Percentiles rank a stretch among this genome's conserved stretches.
Conservation (phyloP, 768 basidiomycete genomes). For the Peribolospora kevripleyi region DNA sequence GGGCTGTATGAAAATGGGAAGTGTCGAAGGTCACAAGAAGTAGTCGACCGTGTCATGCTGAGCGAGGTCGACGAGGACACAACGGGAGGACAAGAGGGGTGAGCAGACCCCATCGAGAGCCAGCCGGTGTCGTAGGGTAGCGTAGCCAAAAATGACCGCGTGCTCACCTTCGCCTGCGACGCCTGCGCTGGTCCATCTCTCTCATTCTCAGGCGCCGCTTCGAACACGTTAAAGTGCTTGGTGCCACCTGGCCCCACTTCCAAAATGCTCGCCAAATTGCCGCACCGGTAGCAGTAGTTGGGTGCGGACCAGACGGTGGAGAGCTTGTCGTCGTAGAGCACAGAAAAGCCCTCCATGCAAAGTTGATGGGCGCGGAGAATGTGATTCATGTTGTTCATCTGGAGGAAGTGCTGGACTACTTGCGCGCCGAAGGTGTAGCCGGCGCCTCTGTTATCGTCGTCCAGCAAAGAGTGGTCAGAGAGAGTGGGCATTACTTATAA, state of each 20-base stretch:
- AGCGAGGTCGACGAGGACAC: too few species aligned
- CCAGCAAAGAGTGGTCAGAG: background rate
- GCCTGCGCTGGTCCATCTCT: conserved; percentile 47
- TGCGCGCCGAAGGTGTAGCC: conserved; percentile 97
- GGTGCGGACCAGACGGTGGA: conserved; percentile 98
- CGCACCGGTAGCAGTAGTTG: conserved; percentile 96
- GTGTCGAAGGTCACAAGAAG: too few species aligned
- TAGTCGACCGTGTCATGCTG: too few species aligned
- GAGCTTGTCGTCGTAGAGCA: conserved; percentile 82
- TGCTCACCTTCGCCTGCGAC: conserved; percentile 2
- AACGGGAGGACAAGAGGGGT: too few species aligned
- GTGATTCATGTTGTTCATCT: conserved; percentile 86
- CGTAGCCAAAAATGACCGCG: background rate
- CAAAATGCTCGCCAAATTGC: conserved; percentile 85
- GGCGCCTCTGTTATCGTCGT: conserved; percentile 41
- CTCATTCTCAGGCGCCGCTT: conserved; percentile 96
- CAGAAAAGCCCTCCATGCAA: conserved; percentile 98
- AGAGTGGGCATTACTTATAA: background rate
- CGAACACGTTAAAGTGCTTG: conserved; percentile 93
- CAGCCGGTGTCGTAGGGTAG: too few species aligned
- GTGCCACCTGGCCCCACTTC: conserved; percentile 71
- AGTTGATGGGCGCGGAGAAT: conserved; percentile 95
- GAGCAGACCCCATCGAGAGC: too few species aligned
- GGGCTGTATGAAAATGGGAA: too few species aligned
- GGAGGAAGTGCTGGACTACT: conserved; percentile 90